These are phyloP conservation scores for Ophiostoma montium DNA, from an alignment of 2,329 filamentous ascomycete genomes.

Conservation along the genomic window DNA sequence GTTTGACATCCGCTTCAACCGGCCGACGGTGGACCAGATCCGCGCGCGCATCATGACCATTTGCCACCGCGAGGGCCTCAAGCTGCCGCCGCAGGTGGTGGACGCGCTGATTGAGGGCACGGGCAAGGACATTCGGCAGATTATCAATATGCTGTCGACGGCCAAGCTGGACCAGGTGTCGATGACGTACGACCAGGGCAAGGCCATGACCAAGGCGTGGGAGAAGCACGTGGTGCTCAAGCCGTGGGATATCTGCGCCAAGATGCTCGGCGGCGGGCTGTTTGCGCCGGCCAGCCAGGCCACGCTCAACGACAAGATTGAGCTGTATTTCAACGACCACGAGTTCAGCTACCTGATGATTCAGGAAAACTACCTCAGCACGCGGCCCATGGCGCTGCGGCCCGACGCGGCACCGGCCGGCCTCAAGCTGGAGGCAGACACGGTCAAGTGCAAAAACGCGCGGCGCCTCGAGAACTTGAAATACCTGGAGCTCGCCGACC, in stretches of 20 bases:
- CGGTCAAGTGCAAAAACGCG: background rate
- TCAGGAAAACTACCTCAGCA: constrained; percentile 90
- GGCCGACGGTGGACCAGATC: constrained; percentile 83
- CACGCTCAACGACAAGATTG: constrained; percentile 92
- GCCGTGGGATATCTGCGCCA: constrained; percentile 94
- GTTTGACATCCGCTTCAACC: constrained; percentile 73
- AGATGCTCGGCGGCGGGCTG: constrained; percentile 77
- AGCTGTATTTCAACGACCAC: constrained; percentile 98
- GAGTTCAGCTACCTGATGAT: constrained; percentile 97
- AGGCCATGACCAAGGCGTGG: constrained; percentile 94
- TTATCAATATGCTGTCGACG: constrained; percentile 96
- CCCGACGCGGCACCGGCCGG: constrained; percentile 37
- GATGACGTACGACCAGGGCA: constrained; percentile 74
- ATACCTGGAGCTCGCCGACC: constrained; percentile 69
- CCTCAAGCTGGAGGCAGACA: constrained; percentile 41
- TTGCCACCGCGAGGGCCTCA: constrained; percentile 79
- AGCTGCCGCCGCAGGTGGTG: constrained; percentile 67
- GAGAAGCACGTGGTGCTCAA: constrained; percentile 95
- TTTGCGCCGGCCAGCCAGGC: constrained; percentile 73
- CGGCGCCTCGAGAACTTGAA: constrained; percentile 47
- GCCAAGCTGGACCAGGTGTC: constrained; percentile 72
- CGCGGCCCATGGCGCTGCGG: constrained; percentile 55
- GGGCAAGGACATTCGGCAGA: constrained; percentile 89
- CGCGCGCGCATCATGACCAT: constrained; percentile 89
- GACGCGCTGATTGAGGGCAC: constrained; percentile 92